Conservation (phyloP, 768 basidiomycete genomes). For the Psilocybe sp. region DNA sequence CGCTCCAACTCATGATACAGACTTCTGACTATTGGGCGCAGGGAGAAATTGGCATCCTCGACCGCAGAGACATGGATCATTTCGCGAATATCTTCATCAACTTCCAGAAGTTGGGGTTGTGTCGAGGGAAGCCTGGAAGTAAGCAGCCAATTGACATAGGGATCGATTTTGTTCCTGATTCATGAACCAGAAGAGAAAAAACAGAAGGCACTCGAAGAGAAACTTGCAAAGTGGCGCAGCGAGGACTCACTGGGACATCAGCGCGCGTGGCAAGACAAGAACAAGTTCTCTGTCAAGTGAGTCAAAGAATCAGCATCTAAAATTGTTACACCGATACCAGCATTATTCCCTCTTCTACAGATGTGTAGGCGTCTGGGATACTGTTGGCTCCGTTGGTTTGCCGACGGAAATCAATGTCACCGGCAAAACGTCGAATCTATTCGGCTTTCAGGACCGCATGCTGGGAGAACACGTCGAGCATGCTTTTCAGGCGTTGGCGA, state of each 20-base stretch:
- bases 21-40: conserved; percentile 19
- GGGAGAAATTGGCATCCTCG: conserved; percentile 71
- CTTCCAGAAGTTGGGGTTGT: conserved; percentile 62
- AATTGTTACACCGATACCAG: background rate
- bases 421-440: conserved; percentile 45
- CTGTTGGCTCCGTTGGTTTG: conserved; percentile 70
- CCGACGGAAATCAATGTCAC: conserved; percentile 60
- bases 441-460: conserved; percentile 60
- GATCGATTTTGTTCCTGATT: background rate
- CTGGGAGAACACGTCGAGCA: conserved; percentile 63
- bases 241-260: conserved; percentile 48
- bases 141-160: conserved; percentile 35
- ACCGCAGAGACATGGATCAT: conserved; percentile 69
- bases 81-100: conserved; percentile 62
- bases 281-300: conserved; percentile 63
- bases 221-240: conserved; percentile 55
- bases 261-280: conserved; percentile 43
- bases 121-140: conserved; percentile 20
- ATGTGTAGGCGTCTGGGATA: conserved; percentile 75
- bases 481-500: conserved; percentile 68
- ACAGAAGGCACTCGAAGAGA: conserved; percentile 40
- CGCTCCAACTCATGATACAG: background rate
- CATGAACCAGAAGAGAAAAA: conserved; percentile 29
- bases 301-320: conserved; percentile 6
- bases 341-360: conserved; percentile 25